phyloP scores from a whole-genome alignment of 2,329 filamentous ascomycete genomes.

The Stemphylium beticola region DNA sequence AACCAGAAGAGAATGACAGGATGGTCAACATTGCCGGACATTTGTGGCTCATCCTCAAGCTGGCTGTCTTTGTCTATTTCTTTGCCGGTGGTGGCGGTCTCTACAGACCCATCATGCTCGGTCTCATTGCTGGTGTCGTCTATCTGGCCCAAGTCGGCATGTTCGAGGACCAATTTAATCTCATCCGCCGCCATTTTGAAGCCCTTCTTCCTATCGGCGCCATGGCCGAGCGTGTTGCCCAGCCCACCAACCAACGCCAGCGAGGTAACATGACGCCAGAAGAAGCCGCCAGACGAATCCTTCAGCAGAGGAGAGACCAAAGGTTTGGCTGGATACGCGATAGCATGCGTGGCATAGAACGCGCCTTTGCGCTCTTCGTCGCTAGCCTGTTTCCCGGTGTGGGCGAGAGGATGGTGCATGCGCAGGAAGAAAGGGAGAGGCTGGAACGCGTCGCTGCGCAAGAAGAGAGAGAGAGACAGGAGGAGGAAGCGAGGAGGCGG shows the following conservation, averaged over 20 bases:
- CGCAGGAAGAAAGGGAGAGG: conserved; percentile 56
- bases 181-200: conserved; percentile 53
- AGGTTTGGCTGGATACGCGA: conserved; percentile 40
- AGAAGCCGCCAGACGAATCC: conserved; percentile 50
- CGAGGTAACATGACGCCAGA: conserved; percentile 47
- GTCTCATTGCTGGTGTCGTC: conserved; percentile 48
- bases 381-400: conserved; percentile 68
- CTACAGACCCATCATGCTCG: conserved; percentile 50
- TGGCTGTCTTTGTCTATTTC: conserved; percentile 66
- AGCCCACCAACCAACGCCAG: conserved; percentile 10
- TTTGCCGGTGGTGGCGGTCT: conserved; percentile 56
- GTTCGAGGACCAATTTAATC: conserved; percentile 49
- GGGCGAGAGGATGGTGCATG: conserved; percentile 65
- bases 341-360: conserved; percentile 56
- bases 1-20: conserved; percentile 32
- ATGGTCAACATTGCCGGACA: conserved; percentile 44
- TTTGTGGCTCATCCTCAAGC: conserved; percentile 64
- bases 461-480: conserved; percentile 28
- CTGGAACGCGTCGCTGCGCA: conserved; percentile 39
- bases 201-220: conserved; percentile 44
- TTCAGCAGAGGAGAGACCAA: conserved; percentile 45
- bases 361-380: conserved; percentile 66
- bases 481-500: conserved; percentile 17
- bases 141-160: conserved; percentile 52
- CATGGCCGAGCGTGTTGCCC: conserved; percentile 27